These are phyloP conservation scores for Terana coerulea DNA, from an alignment of 768 basidiomycete genomes.

Conservation along the genomic window DNA sequence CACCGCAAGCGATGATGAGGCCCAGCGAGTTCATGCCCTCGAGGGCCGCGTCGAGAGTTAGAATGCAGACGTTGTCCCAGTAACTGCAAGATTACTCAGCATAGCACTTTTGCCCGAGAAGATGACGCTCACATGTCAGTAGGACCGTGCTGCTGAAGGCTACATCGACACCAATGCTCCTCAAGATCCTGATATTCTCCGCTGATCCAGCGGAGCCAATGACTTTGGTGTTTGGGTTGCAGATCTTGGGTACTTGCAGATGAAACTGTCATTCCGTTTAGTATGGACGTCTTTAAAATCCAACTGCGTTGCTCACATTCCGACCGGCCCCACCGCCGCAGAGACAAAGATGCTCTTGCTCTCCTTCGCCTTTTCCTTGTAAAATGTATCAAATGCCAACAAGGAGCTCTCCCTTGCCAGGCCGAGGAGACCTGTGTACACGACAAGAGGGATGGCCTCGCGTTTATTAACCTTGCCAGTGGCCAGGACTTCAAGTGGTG, in stretches of 20 bases:
- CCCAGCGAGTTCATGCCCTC: slow-evolving; percentile 4
- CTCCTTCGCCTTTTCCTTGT: slow-evolving; percentile 3
- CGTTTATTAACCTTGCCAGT: slow-evolving; percentile 2
- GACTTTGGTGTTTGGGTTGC: slow-evolving; percentile 13
- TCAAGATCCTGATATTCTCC: slow-evolving; percentile 9
- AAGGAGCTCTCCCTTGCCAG: slow-evolving; percentile 2
- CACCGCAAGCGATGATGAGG: slow-evolving; percentile 13
- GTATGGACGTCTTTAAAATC: background rate
- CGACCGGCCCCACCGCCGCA: slow-evolving; percentile 3
- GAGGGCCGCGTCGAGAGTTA: slow-evolving; percentile 11
- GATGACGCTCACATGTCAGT: slow-evolving; percentile 3
- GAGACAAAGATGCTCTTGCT: slow-evolving; percentile 8
- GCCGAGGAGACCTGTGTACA: slow-evolving; percentile 4
- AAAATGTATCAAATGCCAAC: slow-evolving; percentile 1
- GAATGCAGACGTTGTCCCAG: slow-evolving; percentile 8
- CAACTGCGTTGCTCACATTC: background rate
- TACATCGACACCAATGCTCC: slow-evolving; percentile 8
- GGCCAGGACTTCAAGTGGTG: background rate
- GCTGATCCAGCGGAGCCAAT: slow-evolving; percentile 10
- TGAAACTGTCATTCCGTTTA: slow-evolving; percentile 3
- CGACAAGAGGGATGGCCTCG: background rate
- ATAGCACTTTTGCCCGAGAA: too few relatives aligned
- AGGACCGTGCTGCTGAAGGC: slow-evolving; percentile 1
- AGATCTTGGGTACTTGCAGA: slow-evolving; percentile 8
- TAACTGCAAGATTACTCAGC: too few relatives aligned